Evolutionary conservation across 495 filamentous ascomycete genomes (phyloP), one percentile per base, ranked within the genome.

Genomic region (Lophium mytilinum): DNA sequence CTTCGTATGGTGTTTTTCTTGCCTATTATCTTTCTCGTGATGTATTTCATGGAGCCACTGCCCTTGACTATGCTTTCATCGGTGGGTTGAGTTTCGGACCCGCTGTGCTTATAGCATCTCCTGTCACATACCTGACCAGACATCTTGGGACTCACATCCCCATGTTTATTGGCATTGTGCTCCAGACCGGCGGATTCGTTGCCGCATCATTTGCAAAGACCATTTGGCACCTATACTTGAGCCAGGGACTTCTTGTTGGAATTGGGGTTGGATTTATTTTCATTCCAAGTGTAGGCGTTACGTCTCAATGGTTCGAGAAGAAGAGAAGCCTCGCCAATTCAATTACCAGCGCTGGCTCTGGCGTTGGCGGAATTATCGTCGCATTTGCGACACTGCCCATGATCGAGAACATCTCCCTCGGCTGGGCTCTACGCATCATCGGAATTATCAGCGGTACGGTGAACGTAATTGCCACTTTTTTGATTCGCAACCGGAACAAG

Each of bases 1-100:
- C 73, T 53, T 73, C 77, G 3, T 90, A 83, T 58, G 83, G 83
- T 11, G 83, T 90, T 10, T 90, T 84, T 67, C 80, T 90, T 3
- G 81, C 81, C 11, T 77, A 86, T 64, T 90, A 89, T 60, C 76
- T 89, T 33, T 77, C 78, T 5, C 69, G 79, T 41, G 68, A 81
- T 51, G 70, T 73, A 15, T 87, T 83, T 56, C 79, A 80, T 0
- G 78, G 76, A 9, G 76, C 82, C 6, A 81, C 77, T 1, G 71
- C 77, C 0, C 69, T 87, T 3, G 73, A 78, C 9, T 90, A 83
- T 61, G 87, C 87, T 43, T 89, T 89, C 61, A 81, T 87, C 4
- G 87, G 87, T 14, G 87, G 87, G 8, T 68, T 90, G 0, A 85
- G 82, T 33, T 79, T 86, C 9, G 85, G 84, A 9, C 75, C 73